Evolutionary conservation across 352 stramenopile species (phyloP), one percentile per base, ranked within the genome.

Genomic region (Aphanomyces euteiches): DNA sequence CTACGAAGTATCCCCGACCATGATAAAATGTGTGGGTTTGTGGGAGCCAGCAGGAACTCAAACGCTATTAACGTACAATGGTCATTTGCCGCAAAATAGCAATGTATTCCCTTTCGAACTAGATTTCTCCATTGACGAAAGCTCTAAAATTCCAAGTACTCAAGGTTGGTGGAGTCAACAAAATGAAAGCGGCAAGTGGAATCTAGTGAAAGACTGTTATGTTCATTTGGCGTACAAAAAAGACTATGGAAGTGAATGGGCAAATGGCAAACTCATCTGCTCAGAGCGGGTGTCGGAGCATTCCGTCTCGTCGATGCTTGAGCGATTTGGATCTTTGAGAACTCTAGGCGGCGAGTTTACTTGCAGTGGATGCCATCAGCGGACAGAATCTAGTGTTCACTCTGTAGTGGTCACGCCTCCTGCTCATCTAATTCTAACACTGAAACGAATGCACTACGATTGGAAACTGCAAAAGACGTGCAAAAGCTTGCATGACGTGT

Each of bases 401-500:
- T 92, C 88, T 4, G 85, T 93, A 7, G 80, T 95, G 34, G 81
- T 90, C 47, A 75, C 84, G n/a, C 88, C 87, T 34, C 89, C 89
- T 4, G 76, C 83, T 28, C 88, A 96, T 48, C 69, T 96, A 40
- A 94, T 96, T 56, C 78, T 96, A 47, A 96, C 89, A 41, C 67
- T 96, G 21, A 96, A 96, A 76, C 84, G 89, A 50, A 96, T 96
- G 89, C 93, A 82, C 59, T 96, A 95, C 73, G 89, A 96, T 65
- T 95, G 88, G 87, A 85, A 73, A 7, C 84, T 92, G 67, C 85
- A 96, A 47, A 95, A 94, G 72, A 92, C 88, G 34, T 83, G 83
- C 69, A 96, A 96, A 57, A 94, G 81, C 47, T 68, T 96, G 38
- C 87, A 94, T 48, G 87, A 96, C 56, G 88, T 96, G 45, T 77